phyloP scores from a whole-genome alignment of 768 basidiomycete species.

The Hemileccinum rubropunctum region DNA sequence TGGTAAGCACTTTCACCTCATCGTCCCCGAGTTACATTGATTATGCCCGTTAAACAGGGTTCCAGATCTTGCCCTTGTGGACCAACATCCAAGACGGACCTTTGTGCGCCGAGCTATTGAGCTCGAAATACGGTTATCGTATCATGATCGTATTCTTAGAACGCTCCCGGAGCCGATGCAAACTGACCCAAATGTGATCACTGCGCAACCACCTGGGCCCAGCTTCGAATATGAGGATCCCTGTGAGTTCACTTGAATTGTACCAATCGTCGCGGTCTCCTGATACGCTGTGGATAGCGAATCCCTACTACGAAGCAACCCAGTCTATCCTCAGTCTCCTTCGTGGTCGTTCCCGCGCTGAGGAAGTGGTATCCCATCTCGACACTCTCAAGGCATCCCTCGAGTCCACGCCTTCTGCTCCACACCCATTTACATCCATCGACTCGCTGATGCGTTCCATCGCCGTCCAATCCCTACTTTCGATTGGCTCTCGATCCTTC shows the following conservation, averaged over 20 bases:
- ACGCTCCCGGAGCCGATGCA: conserved; percentile 86
- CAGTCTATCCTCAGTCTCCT: conserved; percentile 75
- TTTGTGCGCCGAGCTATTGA: conserved; percentile 89
- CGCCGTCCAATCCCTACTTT: conserved; percentile 81
- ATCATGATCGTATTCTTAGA: conserved; percentile 88
- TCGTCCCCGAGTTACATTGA: neutral
- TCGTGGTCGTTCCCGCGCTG: conserved; percentile 74
- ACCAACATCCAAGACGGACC: conserved; percentile 80
- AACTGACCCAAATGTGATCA: conserved; percentile 57
- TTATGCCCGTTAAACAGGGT: conserved; percentile 53
- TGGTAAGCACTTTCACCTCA: conserved; percentile 53
- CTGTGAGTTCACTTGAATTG: conserved; percentile 39
- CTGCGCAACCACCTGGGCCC: conserved; percentile 72
- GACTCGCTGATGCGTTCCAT: conserved; percentile 72
- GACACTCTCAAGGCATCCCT: conserved; percentile 66
- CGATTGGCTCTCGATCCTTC: conserved; percentile 93
- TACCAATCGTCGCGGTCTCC: neutral
- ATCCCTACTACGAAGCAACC: conserved; percentile 78
- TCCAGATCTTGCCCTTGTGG: conserved; percentile 70
- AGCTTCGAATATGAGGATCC: conserved; percentile 83
- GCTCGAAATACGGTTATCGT: conserved; percentile 87
- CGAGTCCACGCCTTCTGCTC: conserved; percentile 52
- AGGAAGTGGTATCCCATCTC: conserved; percentile 76
- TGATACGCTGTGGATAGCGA: conserved; percentile 43
- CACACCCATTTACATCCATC: conserved; percentile 52